Evolutionary conservation across 164 flowering plant species (phyloP).

Genomic region (Stephania yunnanensis): DNA sequence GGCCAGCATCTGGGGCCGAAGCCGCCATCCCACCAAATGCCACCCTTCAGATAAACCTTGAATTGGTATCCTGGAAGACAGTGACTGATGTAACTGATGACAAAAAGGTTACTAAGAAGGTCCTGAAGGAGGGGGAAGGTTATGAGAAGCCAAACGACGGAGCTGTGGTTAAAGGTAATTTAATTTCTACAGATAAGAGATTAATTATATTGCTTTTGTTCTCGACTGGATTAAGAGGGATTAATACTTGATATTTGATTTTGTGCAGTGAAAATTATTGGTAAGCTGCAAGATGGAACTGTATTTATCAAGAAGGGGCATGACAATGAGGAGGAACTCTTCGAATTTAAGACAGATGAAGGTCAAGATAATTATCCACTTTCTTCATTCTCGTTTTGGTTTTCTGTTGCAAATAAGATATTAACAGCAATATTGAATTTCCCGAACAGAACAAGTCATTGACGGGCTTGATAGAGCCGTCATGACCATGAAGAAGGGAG

Average conservation of each 20-base stretch:
- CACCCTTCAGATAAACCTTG: slow-evolving; percentile 49
- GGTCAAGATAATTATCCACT: slow-evolving; percentile 32
- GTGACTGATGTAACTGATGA: slow-evolving; percentile 78
- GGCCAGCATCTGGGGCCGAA: slow-evolving; percentile 49
- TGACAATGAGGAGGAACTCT: slow-evolving; percentile 51
- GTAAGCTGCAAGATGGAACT: slow-evolving; percentile 78
- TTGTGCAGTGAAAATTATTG: slow-evolving; percentile 70
- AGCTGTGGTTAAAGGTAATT: slow-evolving; percentile 55
- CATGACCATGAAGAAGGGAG: slow-evolving; percentile 88
- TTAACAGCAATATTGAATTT: neutral
- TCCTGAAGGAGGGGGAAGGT: slow-evolving; percentile 88
- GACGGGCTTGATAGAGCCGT: slow-evolving; percentile 91
- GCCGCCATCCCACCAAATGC: slow-evolving; percentile 80
- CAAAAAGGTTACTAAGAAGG: slow-evolving; percentile 81
- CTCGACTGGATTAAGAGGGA: neutral
- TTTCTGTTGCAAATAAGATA: neutral
- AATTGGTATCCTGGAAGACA: slow-evolving; percentile 86
- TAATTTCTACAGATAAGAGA: neutral
- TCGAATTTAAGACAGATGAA: slow-evolving; percentile 88
- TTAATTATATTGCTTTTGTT: too few relatives aligned
- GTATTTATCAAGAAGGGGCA: slow-evolving; percentile 77
- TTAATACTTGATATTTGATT: slow-evolving; percentile 2
- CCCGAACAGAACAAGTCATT: slow-evolving; percentile 71
- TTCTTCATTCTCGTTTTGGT: neutral
- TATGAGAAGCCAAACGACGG: slow-evolving; percentile 88